Percentiles rank a stretch among this genome's conserved stretches.
These are phyloP conservation scores for Diaporthe sp. DNA, from an alignment of 2,329 filamentous ascomycete genomes.

Conservation along the genomic window DNA sequence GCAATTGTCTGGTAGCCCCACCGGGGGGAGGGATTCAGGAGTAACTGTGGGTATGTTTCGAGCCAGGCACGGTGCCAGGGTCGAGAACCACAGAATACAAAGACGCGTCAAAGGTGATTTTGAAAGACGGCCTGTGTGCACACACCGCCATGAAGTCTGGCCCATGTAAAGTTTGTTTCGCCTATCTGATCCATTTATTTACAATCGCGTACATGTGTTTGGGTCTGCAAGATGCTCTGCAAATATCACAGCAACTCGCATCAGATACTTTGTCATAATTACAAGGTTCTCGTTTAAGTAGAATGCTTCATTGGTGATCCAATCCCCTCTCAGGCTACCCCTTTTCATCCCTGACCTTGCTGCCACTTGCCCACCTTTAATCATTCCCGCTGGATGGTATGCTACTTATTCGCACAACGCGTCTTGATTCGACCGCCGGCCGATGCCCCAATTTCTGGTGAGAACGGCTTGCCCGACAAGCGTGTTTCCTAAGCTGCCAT, in stretches of 20 bases:
- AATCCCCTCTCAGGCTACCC: background rate
- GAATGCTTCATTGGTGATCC: background rate
- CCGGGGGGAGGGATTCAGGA: constrained; percentile 27
- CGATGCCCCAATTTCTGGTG: background rate
- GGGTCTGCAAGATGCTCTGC: background rate
- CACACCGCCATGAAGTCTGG: background rate
- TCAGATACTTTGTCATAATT: background rate
- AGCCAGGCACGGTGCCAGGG: background rate
- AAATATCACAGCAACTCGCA: background rate
- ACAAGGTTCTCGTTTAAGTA: background rate
- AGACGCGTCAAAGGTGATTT: background rate
- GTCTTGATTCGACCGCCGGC: background rate
- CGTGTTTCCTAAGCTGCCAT: background rate
- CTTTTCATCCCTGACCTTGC: constrained; percentile 36
- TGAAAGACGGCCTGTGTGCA: background rate
- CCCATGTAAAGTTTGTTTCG: background rate
- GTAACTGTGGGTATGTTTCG: constrained; percentile 31
- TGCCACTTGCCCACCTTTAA: background rate
- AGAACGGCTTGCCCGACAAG: background rate
- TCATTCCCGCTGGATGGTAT: background rate
- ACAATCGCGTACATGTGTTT: background rate
- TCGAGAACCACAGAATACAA: constrained; percentile 15
- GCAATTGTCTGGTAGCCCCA: constrained; percentile 20
- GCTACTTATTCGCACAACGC: background rate
- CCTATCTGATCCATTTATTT: background rate